Base-by-base conservation (phyloP, 345 rosid genomes). In the Salix suchowensis region DNA sequence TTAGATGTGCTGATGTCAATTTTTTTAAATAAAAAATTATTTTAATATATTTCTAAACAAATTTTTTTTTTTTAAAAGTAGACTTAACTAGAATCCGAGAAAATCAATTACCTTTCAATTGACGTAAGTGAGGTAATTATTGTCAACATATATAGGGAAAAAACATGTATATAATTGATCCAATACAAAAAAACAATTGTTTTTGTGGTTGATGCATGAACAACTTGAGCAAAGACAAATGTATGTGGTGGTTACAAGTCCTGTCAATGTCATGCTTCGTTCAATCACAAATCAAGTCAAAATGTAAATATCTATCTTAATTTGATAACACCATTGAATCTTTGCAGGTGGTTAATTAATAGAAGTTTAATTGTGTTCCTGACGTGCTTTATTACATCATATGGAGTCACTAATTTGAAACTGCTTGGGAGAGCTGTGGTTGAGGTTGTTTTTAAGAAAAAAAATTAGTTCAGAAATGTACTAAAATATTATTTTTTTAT, bases 191-290 rank as follows among this genome's bases (percentile, higher is more conserved):
- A 21, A 3, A 8, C 24, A n/a, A n/a, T 2, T 58, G 23, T 58
- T n/a, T 10, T 23, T n/a, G 58, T 2, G 46, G 46, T 13, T 58
- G 30, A n/a, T 8, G 23, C 26, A 39, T 61, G 55, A 26, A 60
- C 23, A 16, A 18, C 5, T 34, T 16, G 23, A 72, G 65, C 7
- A 23, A 37, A 23, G 39, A 34, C 16, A 4, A 16, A 10, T 6
- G 30, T 13, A 55, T 54, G 36, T 67, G 69, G 76, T 64, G 26
- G 76, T 44, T 73, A 28, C 5, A 1, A 73, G 76, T 73, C 76
- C 15, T 73, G 69, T 73, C 76, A 62, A 40, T 46, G 7, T 42
- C 60, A 61, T 10, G 42, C 42, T 13, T 12, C n/a, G 18, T 55
- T 32, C 34, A 42, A 7, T 69, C 58, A 13, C 72, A 23, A 37